phyloP scores from a whole-genome alignment of 2,329 filamentous ascomycete genomes.

The Cladophialophora immunda region DNA sequence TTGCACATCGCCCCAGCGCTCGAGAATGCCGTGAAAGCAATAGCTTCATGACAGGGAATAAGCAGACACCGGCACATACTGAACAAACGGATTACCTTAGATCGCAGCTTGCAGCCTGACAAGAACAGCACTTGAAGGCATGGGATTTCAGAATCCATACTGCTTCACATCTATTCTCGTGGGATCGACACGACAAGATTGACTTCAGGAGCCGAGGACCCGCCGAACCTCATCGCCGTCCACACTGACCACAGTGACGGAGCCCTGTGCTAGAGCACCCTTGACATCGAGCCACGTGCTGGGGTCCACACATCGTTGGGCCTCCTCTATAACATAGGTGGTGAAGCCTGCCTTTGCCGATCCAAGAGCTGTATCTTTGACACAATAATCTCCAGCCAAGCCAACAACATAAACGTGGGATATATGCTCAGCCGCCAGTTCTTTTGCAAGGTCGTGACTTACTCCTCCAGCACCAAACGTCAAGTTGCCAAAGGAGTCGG shows the following conservation, averaged over 20 bases:
- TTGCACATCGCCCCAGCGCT: background rate
- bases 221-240: conserved; percentile 31
- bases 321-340: conserved; percentile 81
- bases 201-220: conserved; percentile 24
- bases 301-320: conserved; percentile 75
- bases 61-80: background rate
- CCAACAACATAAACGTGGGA: conserved; percentile 88
- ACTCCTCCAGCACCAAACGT: conserved; percentile 48
- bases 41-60: background rate
- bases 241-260: conserved; percentile 34
- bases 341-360: conserved; percentile 77
- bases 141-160: background rate
- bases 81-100: background rate
- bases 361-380: conserved; percentile 81
- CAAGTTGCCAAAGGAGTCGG: conserved; percentile 73
- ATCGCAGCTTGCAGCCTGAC: background rate
- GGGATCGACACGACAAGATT: background rate
- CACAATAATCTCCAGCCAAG: conserved; percentile 88
- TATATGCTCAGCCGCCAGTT: conserved; percentile 66
- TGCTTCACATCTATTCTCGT: background rate
- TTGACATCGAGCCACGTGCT: conserved; percentile 63
- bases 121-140: background rate
- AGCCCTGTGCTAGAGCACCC: conserved; percentile 26
- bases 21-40: background rate
- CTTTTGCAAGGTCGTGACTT: conserved; percentile 67